phyloP scores from a whole-genome alignment of 257 asterid species.

The Vinca minor region DNA sequence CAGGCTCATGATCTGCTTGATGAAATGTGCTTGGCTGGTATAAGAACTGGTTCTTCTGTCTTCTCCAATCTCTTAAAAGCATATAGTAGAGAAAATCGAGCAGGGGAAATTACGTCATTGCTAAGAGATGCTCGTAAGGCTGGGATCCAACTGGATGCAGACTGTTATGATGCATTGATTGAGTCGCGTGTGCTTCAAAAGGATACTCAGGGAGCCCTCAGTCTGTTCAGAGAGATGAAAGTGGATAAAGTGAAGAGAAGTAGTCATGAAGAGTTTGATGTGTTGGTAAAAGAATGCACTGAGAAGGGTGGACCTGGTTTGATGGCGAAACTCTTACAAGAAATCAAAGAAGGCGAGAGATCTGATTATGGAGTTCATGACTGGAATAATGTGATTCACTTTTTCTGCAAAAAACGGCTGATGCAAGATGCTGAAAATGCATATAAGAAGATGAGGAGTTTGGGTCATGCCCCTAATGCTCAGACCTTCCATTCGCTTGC shows the following conservation, averaged over 20 bases:
- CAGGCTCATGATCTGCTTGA: conserved; percentile 88
- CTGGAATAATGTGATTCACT: conserved; percentile 85
- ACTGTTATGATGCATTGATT: conserved; percentile 55
- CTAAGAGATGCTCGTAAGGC: conserved; percentile 80
- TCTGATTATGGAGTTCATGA: conserved; percentile 70
- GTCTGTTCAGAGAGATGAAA: conserved; percentile 83
- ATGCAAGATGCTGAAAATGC: conserved; percentile 95
- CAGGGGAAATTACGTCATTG: conserved; percentile 51
- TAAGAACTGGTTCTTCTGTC: conserved; percentile 57
- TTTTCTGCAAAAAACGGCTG: conserved; percentile 79
- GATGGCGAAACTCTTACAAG: conserved; percentile 68
- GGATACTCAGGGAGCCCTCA: conserved; percentile 66
- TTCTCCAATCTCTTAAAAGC: conserved; percentile 73
- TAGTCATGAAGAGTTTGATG: conserved; percentile 36
- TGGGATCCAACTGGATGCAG: conserved; percentile 71
- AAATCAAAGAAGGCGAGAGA: conserved; percentile 62
- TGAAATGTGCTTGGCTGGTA: conserved; percentile 83
- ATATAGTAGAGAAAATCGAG: conserved; percentile 48
- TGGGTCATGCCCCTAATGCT: conserved; percentile 75
- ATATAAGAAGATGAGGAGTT: conserved; percentile 75
- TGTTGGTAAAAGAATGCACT: conserved; percentile 24
- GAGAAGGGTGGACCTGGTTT: conserved; percentile 39
- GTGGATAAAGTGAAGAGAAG: conserved; percentile 55
- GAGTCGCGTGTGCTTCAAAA: conserved; percentile 57
- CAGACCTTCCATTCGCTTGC: conserved; percentile 87